These are phyloP conservation scores for Penstemon davidsonii DNA, from an alignment of 257 asterid species.

Conservation along the genomic window DNA sequence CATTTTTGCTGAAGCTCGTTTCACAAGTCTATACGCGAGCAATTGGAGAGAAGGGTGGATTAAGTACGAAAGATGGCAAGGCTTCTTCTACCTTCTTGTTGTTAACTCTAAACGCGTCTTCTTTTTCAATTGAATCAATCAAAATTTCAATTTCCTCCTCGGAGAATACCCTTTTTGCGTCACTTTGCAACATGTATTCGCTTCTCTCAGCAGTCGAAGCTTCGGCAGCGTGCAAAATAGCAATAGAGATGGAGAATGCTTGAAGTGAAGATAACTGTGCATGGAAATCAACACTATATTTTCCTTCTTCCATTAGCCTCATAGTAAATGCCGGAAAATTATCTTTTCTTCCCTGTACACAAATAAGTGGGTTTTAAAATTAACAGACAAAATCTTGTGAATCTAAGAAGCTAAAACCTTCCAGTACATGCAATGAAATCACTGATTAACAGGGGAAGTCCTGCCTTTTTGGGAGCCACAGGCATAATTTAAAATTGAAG, in stretches of 20 bases:
- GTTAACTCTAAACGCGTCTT: slow-evolving; percentile 44
- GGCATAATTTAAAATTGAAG: too few relatives aligned
- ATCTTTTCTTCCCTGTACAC: slow-evolving; percentile 70
- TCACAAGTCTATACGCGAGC: slow-evolving; percentile 57
- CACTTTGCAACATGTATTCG: slow-evolving; percentile 44
- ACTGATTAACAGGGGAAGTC: too few relatives aligned
- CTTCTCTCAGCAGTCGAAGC: slow-evolving; percentile 31
- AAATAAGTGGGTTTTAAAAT: neutral
- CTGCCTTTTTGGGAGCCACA: too few relatives aligned
- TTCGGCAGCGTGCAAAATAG: slow-evolving; percentile 62
- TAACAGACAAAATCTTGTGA: neutral
- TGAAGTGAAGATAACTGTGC: slow-evolving; percentile 81
- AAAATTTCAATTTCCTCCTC: slow-evolving; percentile 56
- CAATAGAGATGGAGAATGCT: slow-evolving; percentile 80
- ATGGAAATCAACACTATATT: slow-evolving; percentile 79
- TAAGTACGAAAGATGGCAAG: slow-evolving; percentile 60
- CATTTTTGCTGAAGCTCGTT: neutral
- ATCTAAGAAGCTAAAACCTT: too few relatives aligned
- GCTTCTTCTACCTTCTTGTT: slow-evolving; percentile 52
- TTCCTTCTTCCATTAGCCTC: slow-evolving; percentile 57
- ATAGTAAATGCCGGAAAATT: slow-evolving; percentile 56
- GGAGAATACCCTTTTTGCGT: slow-evolving; percentile 53
- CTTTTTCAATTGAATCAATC: slow-evolving; percentile 52
- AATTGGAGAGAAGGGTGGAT: slow-evolving; percentile 93
- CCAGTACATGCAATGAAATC: too few relatives aligned